Base-by-base conservation (phyloP, 352 stramenopile species). In the Hyaloperonospora brassicae region DNA sequence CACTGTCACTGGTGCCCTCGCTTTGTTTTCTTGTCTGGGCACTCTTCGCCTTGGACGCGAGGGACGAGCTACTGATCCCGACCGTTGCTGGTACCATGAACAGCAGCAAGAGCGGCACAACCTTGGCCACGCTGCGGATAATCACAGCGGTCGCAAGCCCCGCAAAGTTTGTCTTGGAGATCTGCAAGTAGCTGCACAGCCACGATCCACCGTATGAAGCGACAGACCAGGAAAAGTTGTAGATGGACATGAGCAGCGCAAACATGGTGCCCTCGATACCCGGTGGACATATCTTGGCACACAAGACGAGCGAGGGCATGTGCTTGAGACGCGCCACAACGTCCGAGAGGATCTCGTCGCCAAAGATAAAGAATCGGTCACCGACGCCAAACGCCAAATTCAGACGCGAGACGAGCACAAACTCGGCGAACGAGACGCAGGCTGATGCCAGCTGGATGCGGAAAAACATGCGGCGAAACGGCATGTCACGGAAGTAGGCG, bases 261-360 rank as follows among this genome's bases (percentile, higher is more conserved):
- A 98, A 98, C 57, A 98, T 84, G 3, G 96, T 97, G 52, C 94
- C 95, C 72, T 98, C 95, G 42, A 98, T 88, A 45, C 95, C 95
- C 25, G 81, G 86, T 25, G 95, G 95, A 55, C 95, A 98, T 52
- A 98, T 81, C 60, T 92, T 90, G 54, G 93, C 91, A 45, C 95
- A 97, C n/a, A 98, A 70, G 43, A 98, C 92, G 24, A 98, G 79
- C 46, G 86, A 97, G 8, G 95, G 95, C 70, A 98, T 93, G 57
- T 86, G 75, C 61, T 89, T 89, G 63, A 92, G 76, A 0, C 78
- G 72, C 47, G 73, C 76, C 24, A 91, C 81, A 5, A 91, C 78
- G 49, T 89, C 81, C 57, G 77, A 87, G 9, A 88, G 68, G 50
- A 91, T 85, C 59, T 87, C 79, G 62, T 91, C 81, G 21, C 79